These are phyloP conservation scores for Triticum turgidum DNA, from an alignment of 176 grass and related monocot species.

Conservation along the genomic window DNA sequence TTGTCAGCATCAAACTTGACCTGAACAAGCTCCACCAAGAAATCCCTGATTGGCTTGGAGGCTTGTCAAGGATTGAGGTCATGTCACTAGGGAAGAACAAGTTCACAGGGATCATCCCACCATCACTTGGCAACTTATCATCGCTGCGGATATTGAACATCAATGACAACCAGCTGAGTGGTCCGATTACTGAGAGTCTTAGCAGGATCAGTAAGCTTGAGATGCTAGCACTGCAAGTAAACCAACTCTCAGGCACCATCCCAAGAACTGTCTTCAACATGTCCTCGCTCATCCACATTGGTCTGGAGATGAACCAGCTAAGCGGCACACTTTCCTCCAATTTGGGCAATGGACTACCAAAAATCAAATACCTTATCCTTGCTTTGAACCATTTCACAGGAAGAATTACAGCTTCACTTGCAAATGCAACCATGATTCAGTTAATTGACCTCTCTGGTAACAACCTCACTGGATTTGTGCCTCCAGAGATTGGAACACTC, in stretches of 20 bases:
- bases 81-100: slow-evolving; percentile 1
- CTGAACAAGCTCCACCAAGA: neutral
- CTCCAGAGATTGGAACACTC: slow-evolving; percentile 36
- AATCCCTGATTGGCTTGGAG: slow-evolving; percentile 26
- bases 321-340: slow-evolving; percentile 25
- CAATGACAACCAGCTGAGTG: neutral
- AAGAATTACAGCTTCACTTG: slow-evolving; percentile 19
- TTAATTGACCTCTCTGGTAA: slow-evolving; percentile 36
- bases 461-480: slow-evolving; percentile 33
- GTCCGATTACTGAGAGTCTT: neutral
- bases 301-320: slow-evolving; percentile 27
- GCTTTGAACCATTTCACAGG: slow-evolving; percentile 33
- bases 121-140: slow-evolving; percentile 5
- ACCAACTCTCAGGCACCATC: slow-evolving; percentile 29
- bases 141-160: neutral
- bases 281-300: slow-evolving; percentile 19
- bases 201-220: neutral
- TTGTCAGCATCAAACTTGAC: neutral
- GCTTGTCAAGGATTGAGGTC: neutral
- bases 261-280: slow-evolving; percentile 31
- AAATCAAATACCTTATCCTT: slow-evolving; percentile 25
- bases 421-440: slow-evolving; percentile 32
- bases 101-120: slow-evolving; percentile 3
- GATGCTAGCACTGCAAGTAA: neutral
- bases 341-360: slow-evolving; percentile 33